Evolutionary conservation across 805 yeast genomes (phyloP), one percentile per base, ranked within the genome.

Genomic region (Cyberlindnera maritima): DNA sequence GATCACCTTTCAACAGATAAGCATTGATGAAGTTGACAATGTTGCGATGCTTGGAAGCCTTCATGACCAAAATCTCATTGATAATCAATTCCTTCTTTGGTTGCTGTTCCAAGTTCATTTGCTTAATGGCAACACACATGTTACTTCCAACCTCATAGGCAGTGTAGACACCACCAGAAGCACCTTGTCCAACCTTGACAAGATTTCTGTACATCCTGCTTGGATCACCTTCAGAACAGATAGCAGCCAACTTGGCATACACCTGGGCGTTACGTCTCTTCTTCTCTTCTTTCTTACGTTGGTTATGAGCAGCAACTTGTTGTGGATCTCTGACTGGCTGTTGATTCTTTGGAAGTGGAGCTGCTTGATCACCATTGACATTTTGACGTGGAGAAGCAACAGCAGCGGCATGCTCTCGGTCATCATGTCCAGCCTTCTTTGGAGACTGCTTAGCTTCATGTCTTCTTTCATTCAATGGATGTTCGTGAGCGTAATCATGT

Each of bases 31-130:
- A 94, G 65, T 94, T 94, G 48, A 94, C 99, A 67, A 94, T 94
- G 63, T 94, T 94, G 41, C 81, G 80, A 64, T 94, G 99, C 58
- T 79, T 82, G 44, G 90, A 80, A 21, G 90, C 96, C 62, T 85
- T 88, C 98, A 94, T 94, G 42, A 95, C 99, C 57, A 90, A 70
- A 51, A 94, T 94, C 64, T 94, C 99, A 66, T 91, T 92, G 47
- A 94, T 88, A 58, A 94, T 94, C 39, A 92, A 73, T 61, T 94
- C 98, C 65, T 92, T 92, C 72, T 91, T 88, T 9, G 98, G 98
- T 66, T 94, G 99, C 58, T 85, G 85, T 56, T 88, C 95, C 45
- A 94, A 70, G 59, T 89, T 89, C 96, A 94, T 94, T 70, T 94
- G 97, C 64, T 94, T 94, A 57, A 94, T 88, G 9, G 99, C 99